These are phyloP conservation scores for Fusarium sp. DNA, from an alignment of 2,329 filamentous ascomycete genomes.

Conservation along the genomic window DNA sequence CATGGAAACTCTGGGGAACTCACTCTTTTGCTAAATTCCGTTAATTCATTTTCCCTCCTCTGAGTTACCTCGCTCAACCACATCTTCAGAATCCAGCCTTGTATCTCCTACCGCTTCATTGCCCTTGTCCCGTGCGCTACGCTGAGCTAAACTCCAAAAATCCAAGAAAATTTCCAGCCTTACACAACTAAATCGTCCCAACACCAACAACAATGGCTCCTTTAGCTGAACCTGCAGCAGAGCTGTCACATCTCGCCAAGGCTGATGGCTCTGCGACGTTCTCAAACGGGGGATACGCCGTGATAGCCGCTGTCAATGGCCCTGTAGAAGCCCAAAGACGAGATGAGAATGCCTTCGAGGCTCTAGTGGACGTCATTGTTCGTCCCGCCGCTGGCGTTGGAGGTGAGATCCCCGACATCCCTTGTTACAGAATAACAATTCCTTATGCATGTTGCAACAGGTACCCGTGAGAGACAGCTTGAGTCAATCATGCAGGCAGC, in stretches of 20 bases:
- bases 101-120: not conserved
- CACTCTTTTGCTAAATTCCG: not conserved
- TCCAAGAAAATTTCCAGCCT: conserved; percentile 30
- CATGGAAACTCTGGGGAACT: not conserved
- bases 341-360: conserved; percentile 92
- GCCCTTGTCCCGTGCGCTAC: not conserved
- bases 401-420: conserved; percentile 59
- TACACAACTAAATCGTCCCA: not conserved
- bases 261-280: conserved; percentile 85
- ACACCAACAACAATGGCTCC: conserved; percentile 54
- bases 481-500: conserved; percentile 79
- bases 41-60: not conserved
- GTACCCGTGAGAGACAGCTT: conserved; percentile 81
- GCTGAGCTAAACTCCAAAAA: conserved; percentile 11
- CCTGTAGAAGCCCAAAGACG: conserved; percentile 89
- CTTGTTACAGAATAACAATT: conserved; percentile 2
- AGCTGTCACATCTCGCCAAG: conserved; percentile 70
- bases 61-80: not conserved
- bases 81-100: not conserved
- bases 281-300: conserved; percentile 78
- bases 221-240: conserved; percentile 59
- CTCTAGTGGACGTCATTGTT: conserved; percentile 88
- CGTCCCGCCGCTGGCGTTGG: conserved; percentile 86
- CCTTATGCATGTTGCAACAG: conserved; percentile 50
- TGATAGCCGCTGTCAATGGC: conserved; percentile 89